Evolutionary conservation across 2,329 filamentous ascomycete species (phyloP), one percentile per base, ranked within the genome.

Genomic region (Colletotrichum noveboracense): DNA sequence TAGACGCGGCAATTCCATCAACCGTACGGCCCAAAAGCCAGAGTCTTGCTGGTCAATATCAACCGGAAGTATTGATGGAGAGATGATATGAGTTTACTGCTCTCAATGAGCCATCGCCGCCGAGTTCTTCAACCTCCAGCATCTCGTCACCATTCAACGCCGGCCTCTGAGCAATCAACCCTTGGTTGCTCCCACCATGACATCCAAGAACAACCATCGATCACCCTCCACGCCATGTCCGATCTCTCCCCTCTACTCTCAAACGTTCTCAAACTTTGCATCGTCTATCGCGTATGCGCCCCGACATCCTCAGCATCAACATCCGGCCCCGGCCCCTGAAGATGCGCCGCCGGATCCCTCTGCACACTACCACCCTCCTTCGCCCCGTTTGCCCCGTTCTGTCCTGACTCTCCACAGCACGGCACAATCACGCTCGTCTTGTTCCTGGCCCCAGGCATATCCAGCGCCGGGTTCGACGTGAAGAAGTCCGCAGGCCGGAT

Each of bases 401-500:
- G 36, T 7, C 75, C 60, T n/a, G 38, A 10, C 6, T 62, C 72
- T 26, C 77, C 80, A 66, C 82, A 85, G 48, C 83, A 85, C 5
- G 85, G 81, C 1, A 87, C 81, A 13, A 88, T 76, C 6, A 88
- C 86, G 73, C 86, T 88, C 16, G 82, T 79, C 64, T 85, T 78
- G 78, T 88, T 86, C 76, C 79, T 80, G 6, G 62, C 80, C 4
- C 80, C 83, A 7, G 86, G 87, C 38, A 88, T 84, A 78, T 88
- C 87, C 32, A 89, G 81, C 9, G 87, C 86, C 28, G 87, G 87
- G 77, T 88, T 89, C 62, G 82, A 82, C 6, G 82, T 84, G 79
- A 89, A 89, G 80, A 88, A 89, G 77, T 88, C 87, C 13, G 84
- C 81, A 6, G 87, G 87, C 7, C 84, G 84, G 21, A 87, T 82